These are phyloP conservation scores for Besnoitia besnoiti DNA, from an alignment of 169 alveolate genomes.

Conservation along the genomic window DNA sequence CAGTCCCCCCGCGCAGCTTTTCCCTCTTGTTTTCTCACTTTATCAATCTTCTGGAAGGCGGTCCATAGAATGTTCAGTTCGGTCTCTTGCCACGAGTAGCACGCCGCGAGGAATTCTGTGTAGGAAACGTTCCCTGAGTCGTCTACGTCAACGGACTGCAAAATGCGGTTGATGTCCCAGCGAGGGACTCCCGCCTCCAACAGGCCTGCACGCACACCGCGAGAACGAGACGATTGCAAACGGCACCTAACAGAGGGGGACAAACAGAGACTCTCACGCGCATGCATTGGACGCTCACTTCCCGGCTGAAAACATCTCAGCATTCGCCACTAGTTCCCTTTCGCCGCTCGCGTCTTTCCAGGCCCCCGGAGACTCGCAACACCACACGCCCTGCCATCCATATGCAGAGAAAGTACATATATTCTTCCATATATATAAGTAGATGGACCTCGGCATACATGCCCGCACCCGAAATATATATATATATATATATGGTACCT, in stretches of 20 bases:
- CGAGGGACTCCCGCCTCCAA: conserved; percentile 74
- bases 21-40: too few relatives aligned
- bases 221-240: too few relatives aligned
- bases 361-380: too few relatives aligned
- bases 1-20: too few relatives aligned
- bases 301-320: not conserved
- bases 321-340: not conserved
- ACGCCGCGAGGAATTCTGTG: conserved; percentile 83
- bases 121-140: conserved; percentile 78
- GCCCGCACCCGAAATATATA: not conserved
- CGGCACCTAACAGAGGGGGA: too few relatives aligned
- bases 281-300: not conserved
- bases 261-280: not conserved
- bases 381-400: too few relatives aligned
- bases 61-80: conserved; percentile 76
- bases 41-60: conserved; percentile 79
- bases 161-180: conserved; percentile 77
- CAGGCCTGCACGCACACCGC: conserved; percentile 48
- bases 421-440: not conserved
- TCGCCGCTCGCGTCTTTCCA: not conserved
- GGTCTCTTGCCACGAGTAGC: conserved; percentile 77
- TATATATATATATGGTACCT: not conserved
- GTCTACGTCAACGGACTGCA: conserved; percentile 79
- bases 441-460: not conserved
- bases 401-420: not conserved